A percentile compares a stretch with the other conserved stretches of the same genome.
phyloP scores from a whole-genome alignment of 1,284 basidiomycete genomes.

The Cryptococcus amylolentus region DNA sequence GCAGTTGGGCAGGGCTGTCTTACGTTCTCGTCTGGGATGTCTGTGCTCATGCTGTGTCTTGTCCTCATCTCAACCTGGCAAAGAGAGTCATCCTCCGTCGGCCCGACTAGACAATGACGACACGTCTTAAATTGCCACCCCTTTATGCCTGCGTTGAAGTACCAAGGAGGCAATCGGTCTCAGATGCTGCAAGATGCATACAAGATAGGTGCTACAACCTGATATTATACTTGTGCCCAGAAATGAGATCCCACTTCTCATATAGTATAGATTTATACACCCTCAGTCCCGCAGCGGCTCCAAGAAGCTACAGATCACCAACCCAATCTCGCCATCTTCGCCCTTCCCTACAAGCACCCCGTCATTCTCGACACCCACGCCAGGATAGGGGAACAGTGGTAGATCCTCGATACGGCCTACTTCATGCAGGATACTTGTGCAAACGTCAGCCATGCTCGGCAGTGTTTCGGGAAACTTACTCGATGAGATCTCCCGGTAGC shows the following conservation, averaged over 20 bases:
- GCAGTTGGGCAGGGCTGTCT: not conserved
- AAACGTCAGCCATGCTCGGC: not conserved
- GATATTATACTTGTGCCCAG: not conserved
- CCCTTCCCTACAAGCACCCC: conserved; percentile 44
- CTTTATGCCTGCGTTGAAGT: not conserved
- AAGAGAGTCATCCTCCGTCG: too few species aligned
- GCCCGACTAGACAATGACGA: not conserved
- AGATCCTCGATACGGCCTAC: conserved; percentile 49
- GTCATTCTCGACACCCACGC: conserved; percentile 49
- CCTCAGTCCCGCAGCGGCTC: conserved; percentile 29
- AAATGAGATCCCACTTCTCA: not conserved
- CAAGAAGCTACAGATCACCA: conserved; percentile 50
- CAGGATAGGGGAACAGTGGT: conserved; percentile 44
- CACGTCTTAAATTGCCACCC: not conserved
- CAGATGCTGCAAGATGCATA: not conserved
- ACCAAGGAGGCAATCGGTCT: not conserved
- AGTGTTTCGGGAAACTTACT: conserved; percentile 27
- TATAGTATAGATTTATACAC: not conserved
- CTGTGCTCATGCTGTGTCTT: too few species aligned
- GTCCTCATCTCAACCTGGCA: too few species aligned
- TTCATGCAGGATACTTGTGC: conserved; percentile 44
- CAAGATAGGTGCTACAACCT: not conserved
- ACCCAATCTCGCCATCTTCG: conserved; percentile 40
- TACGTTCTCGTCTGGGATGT: too few species aligned
- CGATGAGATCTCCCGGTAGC: conserved; percentile 41